These are phyloP conservation scores for Parietaria judaica DNA, from an alignment of 306 rosid species.

Conservation along the genomic window DNA sequence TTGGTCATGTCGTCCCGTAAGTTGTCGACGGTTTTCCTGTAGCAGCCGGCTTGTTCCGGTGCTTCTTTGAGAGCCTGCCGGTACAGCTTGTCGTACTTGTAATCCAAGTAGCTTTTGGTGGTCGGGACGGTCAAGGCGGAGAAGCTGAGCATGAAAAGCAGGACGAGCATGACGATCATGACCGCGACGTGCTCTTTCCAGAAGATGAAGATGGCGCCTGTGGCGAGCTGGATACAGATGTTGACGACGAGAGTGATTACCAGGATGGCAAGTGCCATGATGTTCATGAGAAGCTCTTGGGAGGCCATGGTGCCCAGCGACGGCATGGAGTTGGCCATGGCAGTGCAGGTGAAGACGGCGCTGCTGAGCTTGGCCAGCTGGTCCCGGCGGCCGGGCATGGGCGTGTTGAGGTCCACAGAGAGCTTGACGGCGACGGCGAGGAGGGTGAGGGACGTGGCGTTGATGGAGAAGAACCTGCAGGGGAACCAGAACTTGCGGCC, in stretches of 20 bases:
- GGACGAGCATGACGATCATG: constrained; percentile 58
- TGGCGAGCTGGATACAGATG: constrained; percentile 61
- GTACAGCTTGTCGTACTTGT: constrained; percentile 28
- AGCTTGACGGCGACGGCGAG: constrained; percentile 56
- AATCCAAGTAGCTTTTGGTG: constrained; percentile 45
- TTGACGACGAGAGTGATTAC: constrained; percentile 67
- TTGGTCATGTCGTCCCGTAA: constrained; percentile 37
- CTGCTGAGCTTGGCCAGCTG: constrained; percentile 80
- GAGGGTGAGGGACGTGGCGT: constrained; percentile 72
- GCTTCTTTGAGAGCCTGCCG: constrained; percentile 39
- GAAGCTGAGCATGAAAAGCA: constrained; percentile 43
- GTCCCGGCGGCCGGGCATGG: constrained; percentile 67
- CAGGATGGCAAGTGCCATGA: constrained; percentile 63
- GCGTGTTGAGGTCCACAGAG: constrained; percentile 70
- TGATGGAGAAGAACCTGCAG: constrained; percentile 50
- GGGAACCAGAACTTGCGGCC: constrained; percentile 72
- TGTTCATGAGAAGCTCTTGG: constrained; percentile 50
- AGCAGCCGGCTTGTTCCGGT: constrained; percentile 1
- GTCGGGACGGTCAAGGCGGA: constrained; percentile 52
- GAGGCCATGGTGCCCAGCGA: constrained; percentile 70
- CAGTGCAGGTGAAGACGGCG: constrained; percentile 55
- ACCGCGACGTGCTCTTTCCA: constrained; percentile 51
- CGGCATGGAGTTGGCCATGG: constrained; percentile 74
- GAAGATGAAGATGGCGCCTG: constrained; percentile 75
- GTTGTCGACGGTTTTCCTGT: constrained; percentile 7